These are phyloP conservation scores for Hanseniaspora gamundiae DNA, from an alignment of 1,139 yeast species.

Conservation along the genomic window DNA sequence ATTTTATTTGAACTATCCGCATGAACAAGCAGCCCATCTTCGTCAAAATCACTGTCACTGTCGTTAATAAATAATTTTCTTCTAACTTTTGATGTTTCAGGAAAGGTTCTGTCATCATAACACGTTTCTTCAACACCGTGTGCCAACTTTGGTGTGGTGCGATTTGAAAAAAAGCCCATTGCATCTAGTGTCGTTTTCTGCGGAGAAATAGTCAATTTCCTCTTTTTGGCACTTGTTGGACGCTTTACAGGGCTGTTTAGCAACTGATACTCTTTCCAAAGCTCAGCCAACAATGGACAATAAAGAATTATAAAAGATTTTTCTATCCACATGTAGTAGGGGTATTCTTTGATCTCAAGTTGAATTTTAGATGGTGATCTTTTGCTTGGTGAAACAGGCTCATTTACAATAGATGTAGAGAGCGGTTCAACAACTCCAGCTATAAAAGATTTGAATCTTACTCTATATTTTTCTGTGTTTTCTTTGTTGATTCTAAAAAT, in stretches of 20 bases:
- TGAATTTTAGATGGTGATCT: conserved; percentile 15
- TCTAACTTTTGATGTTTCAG: not conserved
- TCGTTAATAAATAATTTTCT: not conserved
- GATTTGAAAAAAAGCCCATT: not conserved
- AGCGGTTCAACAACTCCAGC: conserved; percentile 5
- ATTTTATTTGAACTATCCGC: not conserved
- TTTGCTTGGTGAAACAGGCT: conserved; percentile 1
- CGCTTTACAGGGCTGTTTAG: not conserved
- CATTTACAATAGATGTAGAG: too few relatives aligned
- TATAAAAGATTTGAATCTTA: conserved; percentile 17
- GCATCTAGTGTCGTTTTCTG: conserved; percentile 1
- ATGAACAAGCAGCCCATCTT: too few relatives aligned
- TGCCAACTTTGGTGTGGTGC: not conserved
- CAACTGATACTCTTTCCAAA: conserved; percentile 8
- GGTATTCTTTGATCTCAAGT: conserved; percentile 11
- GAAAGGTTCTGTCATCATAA: not conserved
- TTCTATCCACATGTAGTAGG: conserved; percentile 17
- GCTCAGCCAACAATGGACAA: not conserved
- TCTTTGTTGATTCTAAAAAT: conserved; percentile 17
- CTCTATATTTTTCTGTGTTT: conserved; percentile 11
- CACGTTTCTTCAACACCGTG: too few relatives aligned
- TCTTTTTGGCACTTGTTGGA: not conserved
- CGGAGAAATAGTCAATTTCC: not conserved
- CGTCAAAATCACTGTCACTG: not conserved
- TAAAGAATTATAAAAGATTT: conserved; percentile 11